These are phyloP conservation scores for Lanmaoa pseudosensibilis DNA, from an alignment of 768 basidiomycete genomes.

Conservation along the genomic window DNA sequence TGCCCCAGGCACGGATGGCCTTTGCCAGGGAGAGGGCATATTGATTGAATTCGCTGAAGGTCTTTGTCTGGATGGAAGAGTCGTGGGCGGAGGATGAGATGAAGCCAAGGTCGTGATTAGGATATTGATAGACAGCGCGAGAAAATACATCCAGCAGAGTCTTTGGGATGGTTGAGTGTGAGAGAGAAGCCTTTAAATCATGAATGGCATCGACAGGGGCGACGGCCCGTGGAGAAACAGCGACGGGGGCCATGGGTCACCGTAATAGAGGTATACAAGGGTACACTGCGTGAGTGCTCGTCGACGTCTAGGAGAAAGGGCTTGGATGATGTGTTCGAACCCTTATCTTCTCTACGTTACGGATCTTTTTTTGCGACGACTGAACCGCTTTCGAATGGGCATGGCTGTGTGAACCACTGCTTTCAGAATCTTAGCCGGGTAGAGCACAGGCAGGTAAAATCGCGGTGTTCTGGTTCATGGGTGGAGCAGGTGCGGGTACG, in stretches of 20 bases:
- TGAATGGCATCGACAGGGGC: constrained; percentile 10
- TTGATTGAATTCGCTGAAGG: constrained; percentile 23
- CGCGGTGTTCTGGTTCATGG: too few relatives aligned
- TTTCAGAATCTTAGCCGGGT: too few relatives aligned
- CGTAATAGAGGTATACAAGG: not conserved
- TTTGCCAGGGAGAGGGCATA: constrained; percentile 20
- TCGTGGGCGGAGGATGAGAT: constrained; percentile 29
- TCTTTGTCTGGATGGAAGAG: constrained; percentile 28
- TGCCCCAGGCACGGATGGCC: constrained; percentile 25
- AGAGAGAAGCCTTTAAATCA: constrained; percentile 19
- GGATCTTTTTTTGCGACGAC: not conserved
- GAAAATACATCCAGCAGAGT: constrained; percentile 27
- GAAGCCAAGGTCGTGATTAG: constrained; percentile 27
- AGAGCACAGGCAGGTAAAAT: too few relatives aligned
- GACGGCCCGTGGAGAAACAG: constrained; percentile 2
- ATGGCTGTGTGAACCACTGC: not conserved
- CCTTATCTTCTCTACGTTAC: constrained; percentile 24
- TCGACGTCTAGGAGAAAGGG: constrained; percentile 1
- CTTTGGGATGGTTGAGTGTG: constrained; percentile 2
- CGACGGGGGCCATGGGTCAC: constrained; percentile 17
- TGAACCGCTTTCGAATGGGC: not conserved
- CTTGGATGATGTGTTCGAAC: not conserved
- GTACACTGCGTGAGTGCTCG: not conserved
- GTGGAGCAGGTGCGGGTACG: too few relatives aligned
- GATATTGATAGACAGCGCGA: constrained; percentile 21